Conservation (phyloP, 2,329 filamentous ascomycete genomes). For the Colletotrichum truncatum region DNA sequence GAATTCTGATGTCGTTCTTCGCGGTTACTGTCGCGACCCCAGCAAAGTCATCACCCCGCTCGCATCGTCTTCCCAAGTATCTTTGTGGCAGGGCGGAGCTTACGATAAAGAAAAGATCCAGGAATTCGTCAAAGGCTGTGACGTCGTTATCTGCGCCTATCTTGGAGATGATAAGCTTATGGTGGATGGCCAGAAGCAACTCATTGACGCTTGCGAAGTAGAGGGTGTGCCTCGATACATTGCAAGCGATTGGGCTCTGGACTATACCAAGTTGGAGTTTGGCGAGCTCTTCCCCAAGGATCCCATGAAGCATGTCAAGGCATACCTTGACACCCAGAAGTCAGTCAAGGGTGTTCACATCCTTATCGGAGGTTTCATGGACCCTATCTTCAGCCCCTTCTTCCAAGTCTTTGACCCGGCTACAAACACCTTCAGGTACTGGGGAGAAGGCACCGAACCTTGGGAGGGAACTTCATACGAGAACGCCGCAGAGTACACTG, state of each 20-base stretch:
- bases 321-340: slow-evolving; percentile 47
- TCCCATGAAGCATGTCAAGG: slow-evolving; percentile 48
- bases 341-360: slow-evolving; percentile 48
- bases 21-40: slow-evolving; percentile 39
- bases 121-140: slow-evolving; percentile 38
- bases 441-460: slow-evolving; percentile 45
- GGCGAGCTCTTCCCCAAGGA: slow-evolving; percentile 49
- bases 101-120: slow-evolving; percentile 35
- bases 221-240: slow-evolving; percentile 47
- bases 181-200: slow-evolving; percentile 49
- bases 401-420: slow-evolving; percentile 35
- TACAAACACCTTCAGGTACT: slow-evolving; percentile 40
- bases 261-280: slow-evolving; percentile 47
- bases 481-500: slow-evolving; percentile 47
- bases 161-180: slow-evolving; percentile 47
- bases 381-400: slow-evolving; percentile 39
- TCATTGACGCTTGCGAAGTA: slow-evolving; percentile 49
- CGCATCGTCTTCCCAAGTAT: slow-evolving; percentile 27
- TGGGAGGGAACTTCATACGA: slow-evolving; percentile 48
- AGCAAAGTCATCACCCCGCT: slow-evolving; percentile 35
- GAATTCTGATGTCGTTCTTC: slow-evolving; percentile 36
- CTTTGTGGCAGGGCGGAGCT: slow-evolving; percentile 37
- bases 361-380: slow-evolving; percentile 48
- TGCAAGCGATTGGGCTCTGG: slow-evolving; percentile 50
- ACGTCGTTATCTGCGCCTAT: slow-evolving; percentile 51